phyloP scores from a whole-genome alignment of 306 rosid species.

The Luffa acutangula region DNA sequence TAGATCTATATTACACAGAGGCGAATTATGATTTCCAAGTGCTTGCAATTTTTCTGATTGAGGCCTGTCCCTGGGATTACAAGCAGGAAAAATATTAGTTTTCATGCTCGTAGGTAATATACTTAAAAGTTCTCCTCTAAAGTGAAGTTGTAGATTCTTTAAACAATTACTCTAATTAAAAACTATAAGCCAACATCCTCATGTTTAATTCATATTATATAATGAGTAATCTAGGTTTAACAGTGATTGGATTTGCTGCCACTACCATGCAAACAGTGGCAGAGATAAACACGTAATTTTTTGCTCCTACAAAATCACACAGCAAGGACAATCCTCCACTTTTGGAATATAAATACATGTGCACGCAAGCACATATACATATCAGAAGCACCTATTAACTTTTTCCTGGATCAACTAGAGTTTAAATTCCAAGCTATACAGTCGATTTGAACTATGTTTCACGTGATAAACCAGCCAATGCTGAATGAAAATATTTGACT shows the following conservation, averaged over 20 bases:
- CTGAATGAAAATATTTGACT: not conserved
- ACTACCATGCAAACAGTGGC: not conserved
- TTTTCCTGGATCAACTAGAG: not conserved
- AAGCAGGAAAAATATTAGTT: conserved; percentile 19
- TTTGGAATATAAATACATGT: not conserved
- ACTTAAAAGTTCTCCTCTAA: not conserved
- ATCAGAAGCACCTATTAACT: not conserved
- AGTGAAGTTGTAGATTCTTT: not conserved
- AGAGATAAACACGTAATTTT: not conserved
- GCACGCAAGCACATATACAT: not conserved
- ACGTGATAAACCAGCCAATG: not conserved
- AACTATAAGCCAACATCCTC: not conserved
- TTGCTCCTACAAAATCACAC: not conserved
- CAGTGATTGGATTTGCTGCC: not conserved
- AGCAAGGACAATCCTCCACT: not conserved
- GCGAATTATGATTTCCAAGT: conserved; percentile 68
- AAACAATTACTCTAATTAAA: not conserved
- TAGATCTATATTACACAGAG: conserved; percentile 55
- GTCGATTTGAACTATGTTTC: not conserved
- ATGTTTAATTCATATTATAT: not conserved
- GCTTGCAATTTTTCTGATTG: conserved; percentile 58
- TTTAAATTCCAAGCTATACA: not conserved
- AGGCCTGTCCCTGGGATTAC: conserved; percentile 55
- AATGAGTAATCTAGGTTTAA: not conserved
- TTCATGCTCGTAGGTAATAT: not conserved